Percentiles rank a stretch among this genome's conserved stretches.
phyloP scores from a whole-genome alignment of 305 asterid genomes.

The Fraxinus dipetala region DNA sequence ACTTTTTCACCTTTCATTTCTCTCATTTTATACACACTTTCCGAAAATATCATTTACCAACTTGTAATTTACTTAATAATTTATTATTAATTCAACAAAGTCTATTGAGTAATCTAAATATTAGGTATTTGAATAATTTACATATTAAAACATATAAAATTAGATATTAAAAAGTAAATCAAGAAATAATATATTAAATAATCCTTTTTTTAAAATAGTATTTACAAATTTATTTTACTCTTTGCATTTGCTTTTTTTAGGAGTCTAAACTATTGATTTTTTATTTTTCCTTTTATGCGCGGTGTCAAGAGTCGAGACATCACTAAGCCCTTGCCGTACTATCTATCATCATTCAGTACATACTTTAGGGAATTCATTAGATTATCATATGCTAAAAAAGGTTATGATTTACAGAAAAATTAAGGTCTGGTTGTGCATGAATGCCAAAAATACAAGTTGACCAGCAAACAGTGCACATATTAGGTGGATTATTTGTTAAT shows the following conservation, averaged over 20 bases:
- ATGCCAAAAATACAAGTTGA: constrained; percentile 32
- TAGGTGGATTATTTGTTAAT: background rate
- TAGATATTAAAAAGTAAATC: too few relatives aligned
- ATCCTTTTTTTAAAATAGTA: too few relatives aligned
- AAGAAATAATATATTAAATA: too few relatives aligned
- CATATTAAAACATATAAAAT: too few relatives aligned
- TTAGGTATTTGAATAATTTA: background rate
- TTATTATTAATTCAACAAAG: too few relatives aligned
- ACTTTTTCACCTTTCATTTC: background rate
- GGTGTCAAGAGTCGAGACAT: background rate
- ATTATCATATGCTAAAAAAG: background rate
- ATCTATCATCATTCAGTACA: background rate
- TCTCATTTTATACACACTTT: background rate
- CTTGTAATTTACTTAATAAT: too few relatives aligned
- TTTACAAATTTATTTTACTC: too few relatives aligned
- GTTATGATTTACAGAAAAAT: background rate
- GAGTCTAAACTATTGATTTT: background rate
- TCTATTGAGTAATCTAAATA: background rate
- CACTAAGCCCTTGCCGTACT: background rate
- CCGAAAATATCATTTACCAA: background rate
- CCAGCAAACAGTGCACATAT: constrained; percentile 27
- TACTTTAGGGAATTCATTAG: background rate
- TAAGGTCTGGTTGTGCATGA: background rate
- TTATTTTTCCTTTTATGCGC: background rate
- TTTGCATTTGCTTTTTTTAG: background rate